Evolutionary conservation across 192 early-diverging fungal genomes (phyloP).

Genomic region (Haplosporangium gracile): DNA sequence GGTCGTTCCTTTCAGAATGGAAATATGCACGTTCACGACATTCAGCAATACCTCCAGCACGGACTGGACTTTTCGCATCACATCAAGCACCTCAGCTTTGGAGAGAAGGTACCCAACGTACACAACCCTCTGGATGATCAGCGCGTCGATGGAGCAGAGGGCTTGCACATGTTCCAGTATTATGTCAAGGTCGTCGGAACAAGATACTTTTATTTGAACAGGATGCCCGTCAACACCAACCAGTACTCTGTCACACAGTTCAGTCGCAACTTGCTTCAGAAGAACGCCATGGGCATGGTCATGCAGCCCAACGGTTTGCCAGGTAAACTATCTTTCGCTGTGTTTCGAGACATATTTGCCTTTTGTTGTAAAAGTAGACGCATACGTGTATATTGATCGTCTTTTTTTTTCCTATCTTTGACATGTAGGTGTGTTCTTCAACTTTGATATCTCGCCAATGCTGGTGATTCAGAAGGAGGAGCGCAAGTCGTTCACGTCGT

Average conservation of each 20-base stretch:
- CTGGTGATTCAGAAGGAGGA: constrained; percentile 88
- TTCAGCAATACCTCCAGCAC: constrained; percentile 71
- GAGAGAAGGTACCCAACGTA: constrained; percentile 63
- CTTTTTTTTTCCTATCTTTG: not conserved
- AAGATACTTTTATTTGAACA: constrained; percentile 78
- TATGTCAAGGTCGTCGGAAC: constrained; percentile 96
- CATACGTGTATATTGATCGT: not conserved
- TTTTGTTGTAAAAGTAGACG: not conserved
- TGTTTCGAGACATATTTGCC: not conserved
- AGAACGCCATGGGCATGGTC: constrained; percentile 27
- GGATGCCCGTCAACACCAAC: constrained; percentile 83
- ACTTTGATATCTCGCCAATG: constrained; percentile 98
- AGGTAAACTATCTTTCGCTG: constrained; percentile 24
- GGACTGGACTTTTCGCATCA: constrained; percentile 86
- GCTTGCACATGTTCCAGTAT: constrained; percentile 85
- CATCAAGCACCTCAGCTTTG: constrained; percentile 89
- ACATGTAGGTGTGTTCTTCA: constrained; percentile 86
- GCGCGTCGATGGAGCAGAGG: constrained; percentile 19
- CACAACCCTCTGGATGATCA: constrained; percentile 74
- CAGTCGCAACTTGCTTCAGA: constrained; percentile 68
- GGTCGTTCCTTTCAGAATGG: constrained; percentile 82
- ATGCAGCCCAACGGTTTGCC: constrained; percentile 40
- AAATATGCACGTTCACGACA: constrained; percentile 84
- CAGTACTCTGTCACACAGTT: constrained; percentile 96
- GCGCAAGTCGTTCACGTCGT: constrained; percentile 85